A percentile compares a stretch with the other conserved stretches of the same genome.
Evolutionary conservation across 2,329 filamentous ascomycete genomes (phyloP).

Genomic region (Trichoderma koningiopsis): DNA sequence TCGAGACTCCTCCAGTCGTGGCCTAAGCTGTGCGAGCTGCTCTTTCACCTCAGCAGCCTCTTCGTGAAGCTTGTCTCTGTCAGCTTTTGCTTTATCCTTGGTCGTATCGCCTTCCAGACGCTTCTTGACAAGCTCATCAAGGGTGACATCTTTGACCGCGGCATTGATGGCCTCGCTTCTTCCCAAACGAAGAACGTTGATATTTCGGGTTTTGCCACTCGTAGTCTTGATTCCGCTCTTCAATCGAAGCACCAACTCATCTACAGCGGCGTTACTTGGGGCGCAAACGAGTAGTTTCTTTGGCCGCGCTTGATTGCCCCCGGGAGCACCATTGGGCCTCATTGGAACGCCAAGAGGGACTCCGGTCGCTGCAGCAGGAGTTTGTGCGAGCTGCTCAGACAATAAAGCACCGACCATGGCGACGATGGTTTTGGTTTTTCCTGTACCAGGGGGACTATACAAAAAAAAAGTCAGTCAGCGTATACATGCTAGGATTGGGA

Average conservation of each 20-base stretch:
- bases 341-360: constrained; percentile 38
- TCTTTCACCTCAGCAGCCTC: constrained; percentile 74
- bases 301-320: constrained; percentile 37
- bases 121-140: constrained; percentile 86
- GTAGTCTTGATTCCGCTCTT: constrained; percentile 82
- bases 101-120: constrained; percentile 65
- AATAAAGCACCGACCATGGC: constrained; percentile 86
- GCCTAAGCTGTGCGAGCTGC: constrained; percentile 69
- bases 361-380: constrained; percentile 35
- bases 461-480: background rate
- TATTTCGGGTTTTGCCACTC: constrained; percentile 69
- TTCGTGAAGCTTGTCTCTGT: constrained; percentile 62
- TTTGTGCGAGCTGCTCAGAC: constrained; percentile 43
- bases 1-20: constrained; percentile 69
- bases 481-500: background rate
- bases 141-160: constrained; percentile 84
- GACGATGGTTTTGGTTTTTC: constrained; percentile 97
- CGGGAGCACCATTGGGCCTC: constrained; percentile 33
- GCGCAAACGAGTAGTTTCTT: constrained; percentile 96
- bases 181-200: constrained; percentile 88
- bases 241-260: constrained; percentile 90
- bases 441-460: constrained; percentile 81
- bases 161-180: constrained; percentile 90
- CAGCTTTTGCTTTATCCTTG: constrained; percentile 57
- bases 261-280: constrained; percentile 97